Conservation (phyloP, 1,284 basidiomycete species). For the Garcileccinum viscosum region DNA sequence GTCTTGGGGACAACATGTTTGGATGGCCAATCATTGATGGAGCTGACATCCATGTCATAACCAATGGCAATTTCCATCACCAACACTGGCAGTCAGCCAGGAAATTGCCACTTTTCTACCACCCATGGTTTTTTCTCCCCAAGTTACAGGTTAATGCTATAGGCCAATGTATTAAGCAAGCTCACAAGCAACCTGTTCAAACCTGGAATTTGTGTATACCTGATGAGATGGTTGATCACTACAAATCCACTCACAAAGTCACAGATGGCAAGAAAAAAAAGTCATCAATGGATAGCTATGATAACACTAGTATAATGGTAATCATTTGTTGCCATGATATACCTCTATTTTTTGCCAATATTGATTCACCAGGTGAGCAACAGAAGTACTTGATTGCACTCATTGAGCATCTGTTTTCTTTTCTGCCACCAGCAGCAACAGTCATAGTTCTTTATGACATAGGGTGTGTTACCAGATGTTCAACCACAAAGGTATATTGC, state of each 20-base stretch:
- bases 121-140: background rate
- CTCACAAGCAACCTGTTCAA: background rate
- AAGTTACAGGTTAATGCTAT: background rate
- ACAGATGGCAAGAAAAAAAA: slow-evolving; percentile 3
- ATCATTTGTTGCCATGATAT: background rate
- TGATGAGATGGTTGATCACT: background rate
- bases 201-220: too few species aligned
- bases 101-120: background rate
- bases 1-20: background rate
- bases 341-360: slow-evolving; percentile 1
- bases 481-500: background rate
- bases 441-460: background rate
- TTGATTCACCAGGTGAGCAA: background rate
- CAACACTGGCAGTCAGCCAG: background rate
- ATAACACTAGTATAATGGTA: background rate
- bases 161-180: background rate
- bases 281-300: background rate
- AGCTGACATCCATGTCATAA: background rate
- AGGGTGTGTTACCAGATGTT: background rate
- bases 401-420: background rate
- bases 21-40: background rate
- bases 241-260: background rate
- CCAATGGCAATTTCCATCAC: background rate
- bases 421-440: background rate
- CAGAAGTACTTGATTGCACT: background rate